Evolutionary conservation across 1,139 yeast species (phyloP), one percentile per base, ranked within the genome.

Genomic region (Hyphopichia buzzinii): DNA sequence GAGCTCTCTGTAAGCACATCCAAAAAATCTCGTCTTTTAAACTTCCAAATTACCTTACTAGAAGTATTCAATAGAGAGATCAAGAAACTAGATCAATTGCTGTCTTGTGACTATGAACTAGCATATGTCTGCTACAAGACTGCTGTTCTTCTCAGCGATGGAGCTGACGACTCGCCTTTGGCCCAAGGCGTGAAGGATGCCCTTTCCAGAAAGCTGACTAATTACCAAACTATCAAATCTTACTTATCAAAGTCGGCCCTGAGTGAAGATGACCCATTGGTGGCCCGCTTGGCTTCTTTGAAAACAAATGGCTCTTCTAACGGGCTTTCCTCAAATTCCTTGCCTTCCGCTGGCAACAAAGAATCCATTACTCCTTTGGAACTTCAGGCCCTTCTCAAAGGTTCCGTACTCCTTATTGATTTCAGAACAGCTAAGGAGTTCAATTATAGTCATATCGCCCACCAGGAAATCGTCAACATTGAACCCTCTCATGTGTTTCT

Each of bases 381-480:
- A 32, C 47, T 68, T 13, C 43, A 52, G 14, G 24, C 35, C 3
- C 33, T 64, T 4, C 24, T 59, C 10, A 28, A 34, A n/a, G 28
- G 29, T 16, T 49, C 50, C 5, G 45, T 79, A 11, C 62, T 85
- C 28, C 44, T 85, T 17, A 69, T 89, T 16, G 97, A 89, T 53
- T 71, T 80, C 30, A 67, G 96, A 42, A 67, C 79, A 11, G 62
- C 81, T 30, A 67, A 67, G 17, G 81, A 76, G 29, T 86, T 72
- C 55, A 72, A 76, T 31, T 67, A 65, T 35, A 73, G 76, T 27
- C 95, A 84, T 52, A 77, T 89, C 23, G 68, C 72, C 15, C 62
- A 72, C 25, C 55, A 63, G 1, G 74, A 81, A 33, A 57, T 82
- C 7, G 72, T 85, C 13, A 84, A 89, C 52, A 74, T 88, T 11